A percentile compares a stretch with the other conserved stretches of the same genome.
phyloP scores from a whole-genome alignment of 768 basidiomycete species.

The Auricularia sp. region DNA sequence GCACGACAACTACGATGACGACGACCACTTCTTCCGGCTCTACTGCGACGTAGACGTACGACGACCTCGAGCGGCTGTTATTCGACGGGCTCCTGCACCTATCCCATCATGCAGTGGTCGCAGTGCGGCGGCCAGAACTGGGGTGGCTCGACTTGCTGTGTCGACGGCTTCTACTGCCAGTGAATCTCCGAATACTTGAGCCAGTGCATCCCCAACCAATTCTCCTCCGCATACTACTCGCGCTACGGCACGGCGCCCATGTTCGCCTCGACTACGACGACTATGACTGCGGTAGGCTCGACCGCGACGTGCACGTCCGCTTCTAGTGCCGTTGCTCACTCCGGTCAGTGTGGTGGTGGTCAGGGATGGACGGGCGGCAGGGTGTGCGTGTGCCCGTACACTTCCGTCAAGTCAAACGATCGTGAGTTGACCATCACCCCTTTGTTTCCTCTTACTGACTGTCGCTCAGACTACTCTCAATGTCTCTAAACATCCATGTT shows the following conservation, averaged over 20 bases:
- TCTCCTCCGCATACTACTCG: neutral
- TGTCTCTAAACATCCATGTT: neutral
- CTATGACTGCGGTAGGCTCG: neutral
- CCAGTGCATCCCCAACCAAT: neutral
- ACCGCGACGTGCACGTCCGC: neutral
- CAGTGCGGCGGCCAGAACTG: neutral
- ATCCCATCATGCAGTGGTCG: no score
- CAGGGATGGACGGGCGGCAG: neutral
- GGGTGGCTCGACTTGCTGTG: neutral
- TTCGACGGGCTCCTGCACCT: neutral
- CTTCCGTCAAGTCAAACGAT: neutral
- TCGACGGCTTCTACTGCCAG: neutral
- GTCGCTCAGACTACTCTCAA: neutral
- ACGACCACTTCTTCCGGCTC: neutral
- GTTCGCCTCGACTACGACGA: neutral
- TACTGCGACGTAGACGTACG: neutral
- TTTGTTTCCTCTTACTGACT: neutral
- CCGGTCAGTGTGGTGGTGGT: neutral
- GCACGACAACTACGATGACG: neutral
- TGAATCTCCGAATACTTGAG: neutral
- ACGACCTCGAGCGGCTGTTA: neutral
- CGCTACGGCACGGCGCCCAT: neutral
- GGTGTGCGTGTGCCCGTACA: neutral
- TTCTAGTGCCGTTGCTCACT: neutral
- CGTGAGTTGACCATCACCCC: neutral